Conservation (phyloP, 495 filamentous ascomycete species). For the Penicillium taxi region DNA sequence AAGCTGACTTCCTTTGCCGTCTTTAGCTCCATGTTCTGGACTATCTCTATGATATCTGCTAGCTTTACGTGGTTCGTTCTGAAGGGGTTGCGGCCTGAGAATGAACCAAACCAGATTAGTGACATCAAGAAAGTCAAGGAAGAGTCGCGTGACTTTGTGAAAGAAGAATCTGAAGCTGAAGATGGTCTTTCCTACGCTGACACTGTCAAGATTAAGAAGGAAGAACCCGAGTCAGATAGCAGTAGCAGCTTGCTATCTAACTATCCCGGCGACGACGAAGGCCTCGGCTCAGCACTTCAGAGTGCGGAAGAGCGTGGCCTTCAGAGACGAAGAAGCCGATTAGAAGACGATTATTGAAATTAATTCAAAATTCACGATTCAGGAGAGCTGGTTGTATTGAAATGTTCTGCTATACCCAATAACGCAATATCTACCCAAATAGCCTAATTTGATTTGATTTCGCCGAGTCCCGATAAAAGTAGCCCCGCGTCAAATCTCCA, state of each 20-base stretch:
- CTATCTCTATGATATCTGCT: conserved; percentile 54
- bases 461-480: conserved; percentile 5
- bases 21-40: conserved; percentile 67
- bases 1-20: conserved; percentile 58
- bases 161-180: conserved; percentile 21
- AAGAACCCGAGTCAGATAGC: conserved; percentile 19
- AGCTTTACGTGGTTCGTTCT: conserved; percentile 51
- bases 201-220: conserved; percentile 14
- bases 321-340: conserved; percentile 30
- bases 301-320: conserved; percentile 26
- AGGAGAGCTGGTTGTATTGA: not conserved
- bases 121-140: conserved; percentile 29
- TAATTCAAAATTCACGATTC: conserved; percentile 1
- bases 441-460: too few species aligned
- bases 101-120: conserved; percentile 6
- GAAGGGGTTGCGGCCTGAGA: conserved; percentile 22
- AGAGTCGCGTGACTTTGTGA: conserved; percentile 19
- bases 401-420: not conserved
- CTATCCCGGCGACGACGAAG: conserved; percentile 11
- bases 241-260: conserved; percentile 11
- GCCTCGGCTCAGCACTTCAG: conserved; percentile 29
- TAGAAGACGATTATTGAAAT: conserved; percentile 15
- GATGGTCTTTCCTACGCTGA: conserved; percentile 11
- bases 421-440: too few species aligned
- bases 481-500: conserved; percentile 11